Evolutionary conservation across 2,329 filamentous ascomycete species (phyloP).

Genomic region (Hypoxylon sp.): DNA sequence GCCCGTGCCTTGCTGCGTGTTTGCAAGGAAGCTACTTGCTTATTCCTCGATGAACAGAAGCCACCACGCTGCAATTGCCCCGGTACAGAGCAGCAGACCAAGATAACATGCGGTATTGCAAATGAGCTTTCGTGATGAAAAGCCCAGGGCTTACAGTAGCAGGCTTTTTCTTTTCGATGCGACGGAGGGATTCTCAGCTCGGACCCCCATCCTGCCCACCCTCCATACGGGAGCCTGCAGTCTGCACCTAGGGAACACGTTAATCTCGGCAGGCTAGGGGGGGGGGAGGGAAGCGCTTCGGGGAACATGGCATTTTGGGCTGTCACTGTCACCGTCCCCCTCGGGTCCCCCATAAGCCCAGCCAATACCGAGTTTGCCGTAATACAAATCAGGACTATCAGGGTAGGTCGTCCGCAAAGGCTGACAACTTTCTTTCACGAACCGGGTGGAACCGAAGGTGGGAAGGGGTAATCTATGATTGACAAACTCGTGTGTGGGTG

Average conservation of each 20-base stretch:
- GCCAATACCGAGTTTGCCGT: constrained; percentile 36
- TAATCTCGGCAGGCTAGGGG: constrained; percentile 37
- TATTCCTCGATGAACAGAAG: constrained; percentile 21
- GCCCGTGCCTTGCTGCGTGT: constrained; percentile 17
- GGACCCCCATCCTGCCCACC: not conserved
- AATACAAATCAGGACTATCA: constrained; percentile 35
- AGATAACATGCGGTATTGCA: constrained; percentile 4
- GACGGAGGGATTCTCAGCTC: constrained; percentile 5
- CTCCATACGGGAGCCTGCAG: constrained; percentile 37
- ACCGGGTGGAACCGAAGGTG: constrained; percentile 38
- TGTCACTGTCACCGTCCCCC: constrained; percentile 34
- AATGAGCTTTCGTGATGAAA: not conserved
- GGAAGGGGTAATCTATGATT: constrained; percentile 37
- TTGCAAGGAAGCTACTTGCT: constrained; percentile 23
- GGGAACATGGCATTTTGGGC: constrained; percentile 25
- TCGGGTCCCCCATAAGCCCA: constrained; percentile 29
- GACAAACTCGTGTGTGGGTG: constrained; percentile 27
- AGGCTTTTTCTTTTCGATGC: not conserved
- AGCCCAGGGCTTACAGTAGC: not conserved
- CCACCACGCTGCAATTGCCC: constrained; percentile 26
- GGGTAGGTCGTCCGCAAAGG: constrained; percentile 26
- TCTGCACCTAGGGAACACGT: constrained; percentile 23
- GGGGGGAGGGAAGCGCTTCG: constrained; percentile 13
- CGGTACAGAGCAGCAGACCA: constrained; percentile 15
- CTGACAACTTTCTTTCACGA: constrained; percentile 32